Conservation (phyloP, 257 asterid genomes). For the Solanum lycopersicoides region DNA sequence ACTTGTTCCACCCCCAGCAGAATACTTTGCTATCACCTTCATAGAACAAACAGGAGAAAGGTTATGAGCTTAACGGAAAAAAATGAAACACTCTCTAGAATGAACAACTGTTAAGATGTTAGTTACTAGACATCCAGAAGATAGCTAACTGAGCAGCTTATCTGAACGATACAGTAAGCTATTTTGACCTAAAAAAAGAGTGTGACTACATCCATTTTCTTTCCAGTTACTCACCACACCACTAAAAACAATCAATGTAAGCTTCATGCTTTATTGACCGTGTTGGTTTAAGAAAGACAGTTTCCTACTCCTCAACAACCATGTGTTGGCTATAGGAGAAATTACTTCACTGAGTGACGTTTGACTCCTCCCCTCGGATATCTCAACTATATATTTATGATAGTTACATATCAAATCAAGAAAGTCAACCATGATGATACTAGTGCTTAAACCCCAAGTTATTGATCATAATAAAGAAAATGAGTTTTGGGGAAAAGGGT, state of each 20-base stretch:
- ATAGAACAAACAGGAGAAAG: neutral
- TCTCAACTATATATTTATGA: neutral
- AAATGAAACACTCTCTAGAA: neutral
- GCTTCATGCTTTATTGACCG: neutral
- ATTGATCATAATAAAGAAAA: neutral
- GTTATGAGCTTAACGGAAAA: neutral
- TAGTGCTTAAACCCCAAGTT: neutral
- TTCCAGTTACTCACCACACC: neutral
- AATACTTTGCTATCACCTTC: conserved; percentile 71
- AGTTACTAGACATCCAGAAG: neutral
- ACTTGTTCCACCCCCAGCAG: conserved; percentile 99
- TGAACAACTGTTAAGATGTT: neutral
- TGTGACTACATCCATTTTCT: neutral
- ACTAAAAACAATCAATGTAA: neutral
- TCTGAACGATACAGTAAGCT: neutral
- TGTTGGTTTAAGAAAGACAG: neutral
- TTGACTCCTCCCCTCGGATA: neutral
- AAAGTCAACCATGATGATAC: neutral
- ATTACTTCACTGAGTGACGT: neutral
- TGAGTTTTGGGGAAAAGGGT: neutral
- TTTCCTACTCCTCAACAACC: neutral
- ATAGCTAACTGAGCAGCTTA: neutral
- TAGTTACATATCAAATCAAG: neutral
- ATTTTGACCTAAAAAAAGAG: neutral
- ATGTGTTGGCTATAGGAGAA: neutral